phyloP scores from a whole-genome alignment of 2,329 filamentous ascomycete species.

The Penicillium oxalicum region DNA sequence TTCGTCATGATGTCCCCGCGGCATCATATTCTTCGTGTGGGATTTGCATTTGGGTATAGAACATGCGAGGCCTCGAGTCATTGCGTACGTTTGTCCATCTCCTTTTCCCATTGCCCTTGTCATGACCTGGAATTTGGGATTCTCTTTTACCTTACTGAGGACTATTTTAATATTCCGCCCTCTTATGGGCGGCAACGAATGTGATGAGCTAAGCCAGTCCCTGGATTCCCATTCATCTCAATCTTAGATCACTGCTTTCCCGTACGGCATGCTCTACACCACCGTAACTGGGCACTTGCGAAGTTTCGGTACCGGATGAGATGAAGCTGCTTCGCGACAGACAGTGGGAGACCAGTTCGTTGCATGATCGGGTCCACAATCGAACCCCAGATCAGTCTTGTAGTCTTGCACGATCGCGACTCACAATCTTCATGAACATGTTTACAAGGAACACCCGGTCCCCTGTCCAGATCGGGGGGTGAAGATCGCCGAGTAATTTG shows the following conservation, averaged over 20 bases:
- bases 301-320: too few species aligned
- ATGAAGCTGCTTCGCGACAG: too few species aligned
- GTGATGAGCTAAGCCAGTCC: conserved; percentile 17
- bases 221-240: not conserved
- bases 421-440: too few species aligned
- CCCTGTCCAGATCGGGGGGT: too few species aligned
- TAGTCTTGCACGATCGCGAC: too few species aligned
- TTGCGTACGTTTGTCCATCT: conserved; percentile 8
- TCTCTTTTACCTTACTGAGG: not conserved
- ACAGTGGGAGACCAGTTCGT: too few species aligned
- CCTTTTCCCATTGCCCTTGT: conserved; percentile 5
- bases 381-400: too few species aligned
- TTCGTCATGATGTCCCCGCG: too few species aligned
- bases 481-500: not conserved
- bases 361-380: too few species aligned
- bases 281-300: too few species aligned
- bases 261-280: not conserved
- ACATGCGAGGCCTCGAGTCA: conserved; percentile 8
- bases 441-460: too few species aligned
- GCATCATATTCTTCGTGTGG: not conserved
- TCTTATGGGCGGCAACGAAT: conserved; percentile 10
- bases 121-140: not conserved
- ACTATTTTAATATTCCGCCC: conserved; percentile 7
- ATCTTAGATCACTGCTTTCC: not conserved
- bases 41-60: conserved; percentile 22